A percentile compares a stretch with the other conserved stretches of the same genome.
Evolutionary conservation across 2,329 filamentous ascomycete genomes (phyloP).

Genomic region (Xylariaceae sp.): DNA sequence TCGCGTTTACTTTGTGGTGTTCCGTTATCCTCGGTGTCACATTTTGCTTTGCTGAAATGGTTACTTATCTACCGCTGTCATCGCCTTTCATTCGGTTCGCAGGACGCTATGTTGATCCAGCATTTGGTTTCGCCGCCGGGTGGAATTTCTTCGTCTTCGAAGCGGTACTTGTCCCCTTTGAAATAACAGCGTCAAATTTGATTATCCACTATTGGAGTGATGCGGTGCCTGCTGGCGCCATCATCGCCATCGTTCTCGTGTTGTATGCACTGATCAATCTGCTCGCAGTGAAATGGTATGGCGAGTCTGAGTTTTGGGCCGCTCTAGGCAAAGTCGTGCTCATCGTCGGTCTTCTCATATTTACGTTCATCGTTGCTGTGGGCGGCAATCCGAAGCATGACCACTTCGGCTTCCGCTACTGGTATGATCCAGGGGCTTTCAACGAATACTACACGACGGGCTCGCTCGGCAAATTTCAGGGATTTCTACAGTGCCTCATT

Average conservation of each 20-base stretch:
- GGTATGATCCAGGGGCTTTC: slow-evolving; percentile 67
- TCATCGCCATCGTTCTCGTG: slow-evolving; percentile 58
- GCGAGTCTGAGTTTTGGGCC: slow-evolving; percentile 73
- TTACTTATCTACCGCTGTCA: slow-evolving; percentile 70
- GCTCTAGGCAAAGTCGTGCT: slow-evolving; percentile 69
- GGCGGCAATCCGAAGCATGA: slow-evolving; percentile 74
- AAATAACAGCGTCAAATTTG: slow-evolving; percentile 61
- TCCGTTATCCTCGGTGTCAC: slow-evolving; percentile 58
- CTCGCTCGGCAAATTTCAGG: slow-evolving; percentile 66
- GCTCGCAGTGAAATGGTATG: slow-evolving; percentile 70
- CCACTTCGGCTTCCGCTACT: slow-evolving; percentile 68
- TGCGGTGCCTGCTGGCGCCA: slow-evolving; percentile 53
- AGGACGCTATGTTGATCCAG: slow-evolving; percentile 70
- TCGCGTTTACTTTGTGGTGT: slow-evolving; percentile 60
- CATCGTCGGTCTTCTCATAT: slow-evolving; percentile 66
- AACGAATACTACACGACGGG: slow-evolving; percentile 61
- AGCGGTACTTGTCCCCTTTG: slow-evolving; percentile 63
- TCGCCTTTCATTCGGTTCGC: slow-evolving; percentile 77
- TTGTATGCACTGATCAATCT: slow-evolving; percentile 60
- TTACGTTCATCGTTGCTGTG: slow-evolving; percentile 79
- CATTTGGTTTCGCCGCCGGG: slow-evolving; percentile 67
- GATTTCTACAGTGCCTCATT: slow-evolving; percentile 73
- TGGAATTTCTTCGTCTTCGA: slow-evolving; percentile 74
- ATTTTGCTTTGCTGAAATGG: slow-evolving; percentile 68
- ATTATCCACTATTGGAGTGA: slow-evolving; percentile 63